Evolutionary conservation across 306 rosid genomes (phyloP).

Genomic region (Abrus pulchellus): DNA sequence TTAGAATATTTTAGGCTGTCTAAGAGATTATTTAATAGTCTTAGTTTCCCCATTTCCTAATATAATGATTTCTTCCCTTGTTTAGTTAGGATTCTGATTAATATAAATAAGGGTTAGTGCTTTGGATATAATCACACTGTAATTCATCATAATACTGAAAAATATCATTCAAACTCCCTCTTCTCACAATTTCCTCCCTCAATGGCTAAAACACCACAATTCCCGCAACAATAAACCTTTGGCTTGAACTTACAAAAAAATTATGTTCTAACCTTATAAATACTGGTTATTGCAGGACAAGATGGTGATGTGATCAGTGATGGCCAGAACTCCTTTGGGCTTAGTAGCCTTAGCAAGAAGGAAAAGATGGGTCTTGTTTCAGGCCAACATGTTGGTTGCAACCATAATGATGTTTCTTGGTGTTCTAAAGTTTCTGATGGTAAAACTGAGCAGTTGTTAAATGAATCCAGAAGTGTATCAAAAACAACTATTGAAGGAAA

Average conservation of each 20-base stretch:
- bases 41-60: not conserved
- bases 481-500: conserved; percentile 44
- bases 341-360: conserved; percentile 30
- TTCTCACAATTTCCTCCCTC: not conserved
- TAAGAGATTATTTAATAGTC: not conserved
- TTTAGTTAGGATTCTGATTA: not conserved
- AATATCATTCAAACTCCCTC: not conserved
- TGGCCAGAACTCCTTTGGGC: conserved; percentile 50
- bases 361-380: conserved; percentile 37
- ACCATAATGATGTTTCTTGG: conserved; percentile 31
- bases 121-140: not conserved
- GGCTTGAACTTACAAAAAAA: conserved; percentile 1
- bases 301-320: conserved; percentile 35
- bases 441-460: conserved; percentile 42
- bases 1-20: not conserved
- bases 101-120: not conserved
- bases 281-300: conserved; percentile 56
- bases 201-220: not conserved
- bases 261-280: conserved; percentile 22
- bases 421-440: conserved; percentile 47
- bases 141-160: not conserved
- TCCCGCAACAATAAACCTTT: not conserved
- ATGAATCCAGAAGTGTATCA: conserved; percentile 50
- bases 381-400: conserved; percentile 40
- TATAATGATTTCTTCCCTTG: not conserved